phyloP scores from a whole-genome alignment of 192 early-diverging fungal genomes.

The Backusella parvicylindrica region DNA sequence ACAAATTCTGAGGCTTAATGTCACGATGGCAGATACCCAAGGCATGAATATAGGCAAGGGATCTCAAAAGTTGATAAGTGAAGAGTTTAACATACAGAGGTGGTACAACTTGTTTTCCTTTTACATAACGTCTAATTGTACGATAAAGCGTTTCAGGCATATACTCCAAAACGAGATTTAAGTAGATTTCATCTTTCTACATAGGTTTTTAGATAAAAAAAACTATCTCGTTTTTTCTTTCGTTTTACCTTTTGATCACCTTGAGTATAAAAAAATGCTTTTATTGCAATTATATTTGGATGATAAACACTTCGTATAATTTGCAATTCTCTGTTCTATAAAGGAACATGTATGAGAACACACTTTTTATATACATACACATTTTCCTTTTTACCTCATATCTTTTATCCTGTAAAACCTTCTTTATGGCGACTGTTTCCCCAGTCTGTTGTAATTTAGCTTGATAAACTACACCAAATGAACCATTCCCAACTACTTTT shows the following conservation, averaged over 20 bases:
- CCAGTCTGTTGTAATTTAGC: constrained; percentile 79
- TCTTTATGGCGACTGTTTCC: constrained; percentile 90
- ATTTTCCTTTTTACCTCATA: constrained; percentile 70
- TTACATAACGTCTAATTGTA: constrained; percentile 85
- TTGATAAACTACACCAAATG: constrained; percentile 97
- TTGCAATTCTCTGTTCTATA: constrained; percentile 80
- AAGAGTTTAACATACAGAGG: constrained; percentile 93
- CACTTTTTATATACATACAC: background rate
- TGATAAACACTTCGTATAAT: constrained; percentile 89
- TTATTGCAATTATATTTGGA: constrained; percentile 88
- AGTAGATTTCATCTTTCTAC: constrained; percentile 89
- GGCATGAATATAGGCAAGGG: constrained; percentile 96
- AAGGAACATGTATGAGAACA: background rate
- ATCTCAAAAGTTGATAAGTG: constrained; percentile 97
- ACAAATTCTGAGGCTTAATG: constrained; percentile 98
- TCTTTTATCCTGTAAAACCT: constrained; percentile 93
- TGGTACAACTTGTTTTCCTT: constrained; percentile 91
- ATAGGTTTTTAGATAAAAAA: background rate
- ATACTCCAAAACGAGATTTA: constrained; percentile 94
- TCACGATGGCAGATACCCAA: constrained; percentile 98
- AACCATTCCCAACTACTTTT: constrained; percentile 93
- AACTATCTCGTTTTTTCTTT: background rate
- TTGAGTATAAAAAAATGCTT: constrained; percentile 91
- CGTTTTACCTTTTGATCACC: constrained; percentile 69
- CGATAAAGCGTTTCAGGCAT: constrained; percentile 96